Percentiles rank a stretch among this genome's conserved stretches.
These are phyloP conservation scores for Astrephomene gubernaculifera DNA, from an alignment of 139 green algal genomes.

Conservation along the genomic window DNA sequence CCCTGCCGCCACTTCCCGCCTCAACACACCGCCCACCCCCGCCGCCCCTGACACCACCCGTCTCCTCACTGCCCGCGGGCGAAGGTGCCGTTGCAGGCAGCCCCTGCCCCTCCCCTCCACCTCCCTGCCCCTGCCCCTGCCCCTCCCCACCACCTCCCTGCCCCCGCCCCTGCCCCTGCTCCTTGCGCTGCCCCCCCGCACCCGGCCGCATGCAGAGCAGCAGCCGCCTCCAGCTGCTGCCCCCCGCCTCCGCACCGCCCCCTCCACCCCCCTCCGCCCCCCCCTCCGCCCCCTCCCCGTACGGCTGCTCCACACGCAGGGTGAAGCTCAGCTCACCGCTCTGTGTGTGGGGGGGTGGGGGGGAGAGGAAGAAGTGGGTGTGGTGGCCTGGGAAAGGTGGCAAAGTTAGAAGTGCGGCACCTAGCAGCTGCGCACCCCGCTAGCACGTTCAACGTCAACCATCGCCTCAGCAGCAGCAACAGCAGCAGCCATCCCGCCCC, in stretches of 20 bases:
- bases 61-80: no score
- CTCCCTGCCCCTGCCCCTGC: not conserved
- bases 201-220: not conserved
- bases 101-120: not conserved
- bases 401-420: no score
- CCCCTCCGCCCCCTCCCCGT: not conserved
- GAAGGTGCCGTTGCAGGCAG: no score
- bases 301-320: constrained; percentile 1
- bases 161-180: not conserved
- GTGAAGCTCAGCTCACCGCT: not conserved
- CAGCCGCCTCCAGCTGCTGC: not conserved
- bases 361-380: not conserved
- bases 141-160: not conserved
- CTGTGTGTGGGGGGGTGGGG: not conserved
- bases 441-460: no score
- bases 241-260: not conserved
- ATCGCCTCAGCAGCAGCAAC: not conserved
- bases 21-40: not conserved
- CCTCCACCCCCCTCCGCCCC: not conserved
- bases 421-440: no score
- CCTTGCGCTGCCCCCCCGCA: not conserved
- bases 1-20: not conserved
- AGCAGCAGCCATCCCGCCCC: not conserved
- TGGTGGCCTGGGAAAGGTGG: not conserved
- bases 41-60: not conserved